phyloP scores from a whole-genome alignment of 208 protist species.

The Phytomonas sp. region DNA sequence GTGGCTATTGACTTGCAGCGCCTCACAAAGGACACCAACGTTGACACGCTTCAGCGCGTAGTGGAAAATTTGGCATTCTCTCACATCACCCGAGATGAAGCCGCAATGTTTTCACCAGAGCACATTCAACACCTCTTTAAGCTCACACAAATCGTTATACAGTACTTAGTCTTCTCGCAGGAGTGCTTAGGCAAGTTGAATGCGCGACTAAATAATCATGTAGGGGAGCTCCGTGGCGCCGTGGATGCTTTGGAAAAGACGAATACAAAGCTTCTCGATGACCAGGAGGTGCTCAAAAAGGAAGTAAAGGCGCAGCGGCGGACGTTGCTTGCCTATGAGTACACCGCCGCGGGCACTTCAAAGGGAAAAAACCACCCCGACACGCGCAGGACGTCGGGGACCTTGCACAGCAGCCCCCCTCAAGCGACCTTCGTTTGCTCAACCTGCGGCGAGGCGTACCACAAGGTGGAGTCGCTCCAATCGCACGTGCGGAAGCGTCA shows the following conservation, averaged over 20 bases:
- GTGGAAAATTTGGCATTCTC: slow-evolving; percentile 87
- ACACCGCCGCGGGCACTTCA: slow-evolving; percentile 20
- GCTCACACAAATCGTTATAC: slow-evolving; percentile 75
- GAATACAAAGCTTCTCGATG: slow-evolving; percentile 36
- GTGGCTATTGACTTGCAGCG: slow-evolving; percentile 79
- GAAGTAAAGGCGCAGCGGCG: slow-evolving; percentile 79
- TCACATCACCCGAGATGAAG: slow-evolving; percentile 77
- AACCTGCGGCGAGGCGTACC: slow-evolving; percentile 69
- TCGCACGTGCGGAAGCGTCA: slow-evolving; percentile 87
- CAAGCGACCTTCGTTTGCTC: slow-evolving; percentile 31
- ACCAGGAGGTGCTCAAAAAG: slow-evolving; percentile 59
- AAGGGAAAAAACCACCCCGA: neutral
- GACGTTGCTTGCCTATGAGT: slow-evolving; percentile 80
- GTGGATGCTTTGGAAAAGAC: slow-evolving; percentile 23
- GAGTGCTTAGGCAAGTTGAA: slow-evolving; percentile 82
- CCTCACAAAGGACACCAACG: slow-evolving; percentile 70
- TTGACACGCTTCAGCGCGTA: slow-evolving; percentile 82
- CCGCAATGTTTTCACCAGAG: slow-evolving; percentile 72
- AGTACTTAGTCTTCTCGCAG: slow-evolving; percentile 88
- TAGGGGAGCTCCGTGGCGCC: slow-evolving; percentile 36
- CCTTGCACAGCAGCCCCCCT: neutral
- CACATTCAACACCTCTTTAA: slow-evolving; percentile 83
- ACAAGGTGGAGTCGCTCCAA: slow-evolving; percentile 81
- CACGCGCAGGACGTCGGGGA: neutral
- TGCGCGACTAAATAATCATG: slow-evolving; percentile 46